Evolutionary conservation across 352 stramenopile species (phyloP).

Genomic region (Bremia lactucae): DNA sequence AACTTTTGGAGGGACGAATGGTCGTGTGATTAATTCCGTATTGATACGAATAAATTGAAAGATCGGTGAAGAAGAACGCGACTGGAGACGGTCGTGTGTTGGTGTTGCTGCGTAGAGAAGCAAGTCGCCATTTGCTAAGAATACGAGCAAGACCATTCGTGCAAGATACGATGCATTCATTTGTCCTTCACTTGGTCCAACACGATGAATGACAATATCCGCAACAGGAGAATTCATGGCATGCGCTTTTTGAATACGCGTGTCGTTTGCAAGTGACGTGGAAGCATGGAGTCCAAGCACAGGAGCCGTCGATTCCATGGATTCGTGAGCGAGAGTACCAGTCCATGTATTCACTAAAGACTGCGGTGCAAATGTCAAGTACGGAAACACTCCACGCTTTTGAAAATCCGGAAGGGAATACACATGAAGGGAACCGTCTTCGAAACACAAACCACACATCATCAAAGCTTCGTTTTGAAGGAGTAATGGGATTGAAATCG

Average conservation of each 20-base stretch:
- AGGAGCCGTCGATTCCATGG: slow-evolving; percentile 44
- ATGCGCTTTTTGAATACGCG: slow-evolving; percentile 70
- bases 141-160: slow-evolving; percentile 77
- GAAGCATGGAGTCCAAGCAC: slow-evolving; percentile 61
- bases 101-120: slow-evolving; percentile 65
- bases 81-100: slow-evolving; percentile 24
- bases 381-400: slow-evolving; percentile 70
- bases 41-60: slow-evolving; percentile 62
- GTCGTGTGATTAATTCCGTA: slow-evolving; percentile 69
- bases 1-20: slow-evolving; percentile 51
- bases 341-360: slow-evolving; percentile 66
- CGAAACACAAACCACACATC: slow-evolving; percentile 80
- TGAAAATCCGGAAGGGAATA: slow-evolving; percentile 78
- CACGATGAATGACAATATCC: slow-evolving; percentile 71
- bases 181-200: slow-evolving; percentile 63
- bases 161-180: slow-evolving; percentile 64
- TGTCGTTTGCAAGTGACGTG: slow-evolving; percentile 58
- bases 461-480: slow-evolving; percentile 43
- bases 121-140: slow-evolving; percentile 75
- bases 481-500: slow-evolving; percentile 43
- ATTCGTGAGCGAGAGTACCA: too few relatives aligned
- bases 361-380: slow-evolving; percentile 73
- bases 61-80: slow-evolving; percentile 7
- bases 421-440: slow-evolving; percentile 70
- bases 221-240: slow-evolving; percentile 74